Percentiles rank a stretch among this genome's conserved stretches.
These are phyloP conservation scores for Cutaneotrichosporon dermatis DNA, from an alignment of 1,284 basidiomycete genomes.

Conservation along the genomic window DNA sequence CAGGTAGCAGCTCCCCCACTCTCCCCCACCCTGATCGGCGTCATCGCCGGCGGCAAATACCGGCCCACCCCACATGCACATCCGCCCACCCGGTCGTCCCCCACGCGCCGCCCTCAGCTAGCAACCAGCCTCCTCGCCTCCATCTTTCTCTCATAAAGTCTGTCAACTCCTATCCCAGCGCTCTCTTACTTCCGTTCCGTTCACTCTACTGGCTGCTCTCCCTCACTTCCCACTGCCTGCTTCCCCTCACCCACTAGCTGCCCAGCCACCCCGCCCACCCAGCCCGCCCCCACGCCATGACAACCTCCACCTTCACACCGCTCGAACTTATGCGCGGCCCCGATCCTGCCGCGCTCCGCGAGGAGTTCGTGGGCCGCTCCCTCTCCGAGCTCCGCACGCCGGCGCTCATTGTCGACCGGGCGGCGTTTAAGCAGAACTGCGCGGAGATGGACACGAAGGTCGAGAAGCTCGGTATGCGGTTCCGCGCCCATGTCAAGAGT, in stretches of 20 bases:
- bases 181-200: too few species aligned
- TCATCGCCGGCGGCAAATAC: neutral
- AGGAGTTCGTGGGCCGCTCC: slow-evolving; percentile 60
- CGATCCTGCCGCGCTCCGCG: slow-evolving; percentile 57
- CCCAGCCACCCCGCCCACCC: neutral
- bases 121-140: too few species aligned
- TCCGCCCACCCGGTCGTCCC: too few species aligned
- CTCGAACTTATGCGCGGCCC: slow-evolving; percentile 34
- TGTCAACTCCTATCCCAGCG: too few species aligned
- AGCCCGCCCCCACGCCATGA: too few species aligned
- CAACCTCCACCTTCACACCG: slow-evolving; percentile 27
- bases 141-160: too few species aligned
- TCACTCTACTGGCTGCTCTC: too few species aligned
- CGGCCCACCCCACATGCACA: too few species aligned
- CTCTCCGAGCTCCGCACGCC: slow-evolving; percentile 67
- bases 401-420: slow-evolving; percentile 69
- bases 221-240: too few species aligned
- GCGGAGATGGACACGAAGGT: slow-evolving; percentile 59
- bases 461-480: slow-evolving; percentile 61
- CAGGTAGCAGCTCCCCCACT: too few species aligned
- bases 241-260: neutral
- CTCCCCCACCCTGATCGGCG: too few species aligned
- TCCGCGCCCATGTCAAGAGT: slow-evolving; percentile 79
- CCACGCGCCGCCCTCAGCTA: too few species aligned
- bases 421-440: slow-evolving; percentile 66